Conservation (phyloP, 768 basidiomycete genomes). For the Amanita muscaria region DNA sequence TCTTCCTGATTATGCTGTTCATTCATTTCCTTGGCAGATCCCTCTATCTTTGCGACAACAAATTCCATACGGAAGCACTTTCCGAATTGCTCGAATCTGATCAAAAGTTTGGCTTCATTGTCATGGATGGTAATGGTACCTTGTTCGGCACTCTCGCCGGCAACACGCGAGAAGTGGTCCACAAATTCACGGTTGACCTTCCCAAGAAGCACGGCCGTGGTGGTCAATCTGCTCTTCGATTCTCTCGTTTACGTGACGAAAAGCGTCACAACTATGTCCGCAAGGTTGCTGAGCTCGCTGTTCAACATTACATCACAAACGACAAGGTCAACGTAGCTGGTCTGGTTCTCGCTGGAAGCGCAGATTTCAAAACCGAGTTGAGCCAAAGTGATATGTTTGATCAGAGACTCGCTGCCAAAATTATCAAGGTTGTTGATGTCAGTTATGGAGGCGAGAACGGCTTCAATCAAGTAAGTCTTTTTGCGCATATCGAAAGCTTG, state of each 20-base stretch:
- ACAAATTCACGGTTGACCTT: conserved; percentile 98
- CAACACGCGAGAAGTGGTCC: conserved; percentile 93
- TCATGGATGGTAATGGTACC: conserved; percentile 98
- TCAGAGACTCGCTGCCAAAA: conserved; percentile 73
- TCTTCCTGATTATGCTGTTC: not conserved
- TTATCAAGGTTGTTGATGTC: conserved; percentile 98
- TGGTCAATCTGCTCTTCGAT: conserved; percentile 99
- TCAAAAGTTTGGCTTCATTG: conserved; percentile 97
- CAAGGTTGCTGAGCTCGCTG: conserved; percentile 94
- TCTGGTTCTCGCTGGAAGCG: conserved; percentile 90
- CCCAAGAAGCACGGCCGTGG: conserved; percentile 99
- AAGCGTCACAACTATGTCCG: conserved; percentile 99
- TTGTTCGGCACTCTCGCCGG: conserved; percentile 94
- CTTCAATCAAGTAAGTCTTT: conserved; percentile 81
- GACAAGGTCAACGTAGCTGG: conserved; percentile 99
- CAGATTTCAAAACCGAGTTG: conserved; percentile 98
- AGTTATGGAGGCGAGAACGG: conserved; percentile 98
- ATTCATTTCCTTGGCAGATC: conserved; percentile 43
- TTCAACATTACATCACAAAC: conserved; percentile 95
- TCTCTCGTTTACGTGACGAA: conserved; percentile 98
- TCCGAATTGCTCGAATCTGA: conserved; percentile 96
- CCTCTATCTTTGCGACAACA: conserved; percentile 98
- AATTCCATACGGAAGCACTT: conserved; percentile 97
- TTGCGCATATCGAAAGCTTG: not conserved
- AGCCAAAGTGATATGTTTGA: conserved; percentile 97